These are phyloP conservation scores for Colletotrichum melonis DNA, from an alignment of 2,329 filamentous ascomycete genomes.

Conservation along the genomic window DNA sequence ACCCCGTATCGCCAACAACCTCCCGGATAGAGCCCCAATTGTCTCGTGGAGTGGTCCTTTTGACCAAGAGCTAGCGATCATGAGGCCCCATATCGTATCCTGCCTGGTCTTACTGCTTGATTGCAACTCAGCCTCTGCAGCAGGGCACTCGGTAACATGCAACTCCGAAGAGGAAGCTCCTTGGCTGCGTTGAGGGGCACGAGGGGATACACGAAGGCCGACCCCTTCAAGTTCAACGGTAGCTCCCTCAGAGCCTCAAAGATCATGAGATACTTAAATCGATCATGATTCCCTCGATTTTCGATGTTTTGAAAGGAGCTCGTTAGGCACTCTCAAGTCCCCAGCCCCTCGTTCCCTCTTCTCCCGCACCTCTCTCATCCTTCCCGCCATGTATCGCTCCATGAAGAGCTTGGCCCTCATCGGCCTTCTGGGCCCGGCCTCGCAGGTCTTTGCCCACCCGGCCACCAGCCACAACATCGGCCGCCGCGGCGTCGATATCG, in stretches of 20 bases:
- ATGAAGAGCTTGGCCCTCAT: conserved; percentile 49
- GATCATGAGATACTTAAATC: conserved; percentile 10
- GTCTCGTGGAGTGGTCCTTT: background rate
- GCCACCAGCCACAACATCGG: conserved; percentile 39
- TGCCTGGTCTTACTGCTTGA: background rate
- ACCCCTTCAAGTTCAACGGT: background rate
- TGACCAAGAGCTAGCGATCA: background rate
- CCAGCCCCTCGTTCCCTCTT: conserved; percentile 8
- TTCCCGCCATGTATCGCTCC: conserved; percentile 22
- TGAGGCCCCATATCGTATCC: background rate
- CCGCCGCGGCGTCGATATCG: conserved; percentile 47
- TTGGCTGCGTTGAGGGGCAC: background rate
- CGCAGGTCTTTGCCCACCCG: conserved; percentile 46
- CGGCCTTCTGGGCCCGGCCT: conserved; percentile 47
- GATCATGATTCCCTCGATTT: background rate
- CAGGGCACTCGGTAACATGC: background rate
- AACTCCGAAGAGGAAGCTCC: conserved; percentile 28
- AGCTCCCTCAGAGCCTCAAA: background rate
- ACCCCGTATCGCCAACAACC: background rate
- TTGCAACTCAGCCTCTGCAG: background rate
- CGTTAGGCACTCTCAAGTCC: conserved; percentile 17
- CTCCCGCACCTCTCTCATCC: background rate
- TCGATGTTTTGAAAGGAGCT: background rate
- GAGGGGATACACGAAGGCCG: background rate
- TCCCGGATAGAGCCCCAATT: conserved; percentile 6